Base-by-base conservation (phyloP, 495 filamentous ascomycete species). In the Talaromyces ruber region DNA sequence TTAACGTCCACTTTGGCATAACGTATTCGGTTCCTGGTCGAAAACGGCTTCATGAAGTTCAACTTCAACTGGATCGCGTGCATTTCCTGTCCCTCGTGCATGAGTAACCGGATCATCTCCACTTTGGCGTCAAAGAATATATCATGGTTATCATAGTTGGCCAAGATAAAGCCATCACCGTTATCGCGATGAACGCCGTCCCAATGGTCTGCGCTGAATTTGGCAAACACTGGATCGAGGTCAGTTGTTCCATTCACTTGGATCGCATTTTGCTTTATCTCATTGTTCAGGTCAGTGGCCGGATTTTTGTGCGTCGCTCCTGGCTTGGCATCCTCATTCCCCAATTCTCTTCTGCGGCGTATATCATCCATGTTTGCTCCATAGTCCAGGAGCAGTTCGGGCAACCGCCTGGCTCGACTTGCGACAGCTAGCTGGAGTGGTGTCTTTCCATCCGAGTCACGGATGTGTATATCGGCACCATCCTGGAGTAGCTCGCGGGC, bases 31-130 rank as follows among this genome's bases (percentile, higher is more conserved):
- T 57, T 57, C 29, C 26, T 57, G 16, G 16, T 34, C 29, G 29
- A 57, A 57, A 57, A 57, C 22, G 54, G 54, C 28, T 57, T 57
- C 54, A 57, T 57, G 12, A 57, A 57, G 29, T 57, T 57, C 54
- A 57, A 57, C 22, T 57, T 57, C 21, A 57, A 34, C 18, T 57
- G 54, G 14, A 57, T 57, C 6, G 28, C 54, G 26, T 57, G 54
- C 54, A 57, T 57, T 16, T 57, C 54, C 21, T 32, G 54, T 3
- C 54, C 54, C 16, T 57, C 54, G 29, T 57, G 29, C 26, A 57
- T 30, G 7, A 57, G 9, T 16, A 57, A 22, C 16, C 54, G 54
- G 28, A 57, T 57, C 9, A 16, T 2, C 3, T 57, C 54, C 14
- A 57, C 26, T 34, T 57, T 57, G 54, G 54, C 54, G 18, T 57